A percentile compares a stretch with the other conserved stretches of the same genome.
phyloP scores from a whole-genome alignment of 805 yeast species.

The Metschnikowia henanensis region DNA sequence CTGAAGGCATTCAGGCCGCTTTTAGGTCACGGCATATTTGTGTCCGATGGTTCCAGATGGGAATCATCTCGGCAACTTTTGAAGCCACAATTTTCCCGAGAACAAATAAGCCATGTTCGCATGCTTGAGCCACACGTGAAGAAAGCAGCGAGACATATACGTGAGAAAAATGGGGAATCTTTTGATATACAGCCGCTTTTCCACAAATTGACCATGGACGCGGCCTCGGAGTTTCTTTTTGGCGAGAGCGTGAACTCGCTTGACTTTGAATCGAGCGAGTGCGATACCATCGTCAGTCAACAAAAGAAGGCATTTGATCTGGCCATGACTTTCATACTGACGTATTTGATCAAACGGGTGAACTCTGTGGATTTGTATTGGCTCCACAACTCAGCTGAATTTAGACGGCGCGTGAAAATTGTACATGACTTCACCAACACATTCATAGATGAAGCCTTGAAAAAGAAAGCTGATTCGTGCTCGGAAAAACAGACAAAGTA shows the following conservation, averaged over 20 bases:
- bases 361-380: slow-evolving; percentile 10
- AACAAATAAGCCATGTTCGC: slow-evolving; percentile 14
- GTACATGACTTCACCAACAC: slow-evolving; percentile 14
- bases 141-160: slow-evolving; percentile 2
- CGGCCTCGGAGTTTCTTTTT: slow-evolving; percentile 43
- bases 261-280: slow-evolving; percentile 1
- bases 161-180: neutral
- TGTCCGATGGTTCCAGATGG: slow-evolving; percentile 14
- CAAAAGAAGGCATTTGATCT: slow-evolving; percentile 5
- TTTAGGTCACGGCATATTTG: slow-evolving; percentile 15
- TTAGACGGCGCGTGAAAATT: slow-evolving; percentile 3
- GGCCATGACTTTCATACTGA: slow-evolving; percentile 6
- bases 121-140: slow-evolving; percentile 13
- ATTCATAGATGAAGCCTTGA: slow-evolving; percentile 8
- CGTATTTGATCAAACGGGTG: slow-evolving; percentile 7
- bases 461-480: neutral
- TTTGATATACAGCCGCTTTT: slow-evolving; percentile 15
- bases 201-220: slow-evolving; percentile 33
- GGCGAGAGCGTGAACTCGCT: slow-evolving; percentile 28
- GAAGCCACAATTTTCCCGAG: slow-evolving; percentile 16
- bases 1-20: slow-evolving; percentile 11
- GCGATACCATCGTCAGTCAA: neutral
- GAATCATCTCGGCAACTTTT: slow-evolving; percentile 10
- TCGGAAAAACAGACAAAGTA: neutral
- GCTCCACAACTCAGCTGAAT: slow-evolving; percentile 10